Evolutionary conservation across 2,329 filamentous ascomycete genomes (phyloP), one percentile per base, ranked within the genome.

Genomic region (Colletotrichum incanum): DNA sequence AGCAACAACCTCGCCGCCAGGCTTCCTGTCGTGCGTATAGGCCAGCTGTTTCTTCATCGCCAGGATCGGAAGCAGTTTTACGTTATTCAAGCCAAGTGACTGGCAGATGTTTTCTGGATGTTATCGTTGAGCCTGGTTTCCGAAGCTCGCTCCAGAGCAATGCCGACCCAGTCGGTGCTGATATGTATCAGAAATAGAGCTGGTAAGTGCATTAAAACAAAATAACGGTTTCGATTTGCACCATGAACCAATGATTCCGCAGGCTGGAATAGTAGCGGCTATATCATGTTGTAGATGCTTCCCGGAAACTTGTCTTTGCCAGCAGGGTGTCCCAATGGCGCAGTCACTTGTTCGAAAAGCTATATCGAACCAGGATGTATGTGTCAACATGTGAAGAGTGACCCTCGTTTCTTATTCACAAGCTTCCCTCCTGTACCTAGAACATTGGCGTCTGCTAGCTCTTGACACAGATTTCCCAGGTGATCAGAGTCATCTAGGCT

Each of bases 401-500:
- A 47, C 45, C 7, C 45, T 47, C 20, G 7, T 47, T 47, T 47
- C 20, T 47, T 47, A 6, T 47, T 18, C 20, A 23, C 20, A 47
- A 47, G 45, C 45, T 47, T 47, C 45, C 45, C 45, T 9, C 11
- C 45, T n/a, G 16, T 6, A 47, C 45, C 6, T 2, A 47, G 45
- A 18, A 47, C 20, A 20, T 47, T 47, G 20, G 23, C 3, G 7
- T 23, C 7, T 3, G 20, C 45, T 23, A 47, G 20, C n/a, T 47
- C 45, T 4, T 2, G 87, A 23, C 80, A 85, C n/a, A 88, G 77
- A 6, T 75, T 79, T 71, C 87, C 86, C 0, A 86, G 78, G 65
- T 86, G 81, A 0, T 81, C 80, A 0, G 79, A 80, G 71, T 89
- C 84, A 62, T 90, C 88, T 0, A 90, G 79, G 1, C 75, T 79